These are phyloP conservation scores for Ustilago cynodontis DNA, from an alignment of 1,284 basidiomycete genomes.

Conservation along the genomic window DNA sequence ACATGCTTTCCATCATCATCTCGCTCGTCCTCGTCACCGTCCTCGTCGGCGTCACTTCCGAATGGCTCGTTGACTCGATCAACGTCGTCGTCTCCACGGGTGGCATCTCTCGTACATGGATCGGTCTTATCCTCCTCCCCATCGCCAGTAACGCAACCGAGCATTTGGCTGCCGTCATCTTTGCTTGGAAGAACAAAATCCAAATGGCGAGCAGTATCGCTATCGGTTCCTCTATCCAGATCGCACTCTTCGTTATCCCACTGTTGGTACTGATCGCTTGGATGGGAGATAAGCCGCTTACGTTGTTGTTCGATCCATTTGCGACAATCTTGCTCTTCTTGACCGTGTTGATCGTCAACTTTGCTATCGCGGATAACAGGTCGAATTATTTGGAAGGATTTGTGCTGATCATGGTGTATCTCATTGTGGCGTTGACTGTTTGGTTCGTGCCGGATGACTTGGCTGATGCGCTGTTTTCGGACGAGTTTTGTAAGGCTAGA, in stretches of 20 bases:
- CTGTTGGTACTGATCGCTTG: slow-evolving; percentile 62
- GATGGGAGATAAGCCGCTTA: slow-evolving; percentile 60
- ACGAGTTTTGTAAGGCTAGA: slow-evolving; percentile 27
- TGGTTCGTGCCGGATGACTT: slow-evolving; percentile 54
- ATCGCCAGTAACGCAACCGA: slow-evolving; percentile 62
- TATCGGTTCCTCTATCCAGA: slow-evolving; percentile 64
- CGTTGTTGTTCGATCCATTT: slow-evolving; percentile 61
- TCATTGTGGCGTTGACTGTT: slow-evolving; percentile 54
- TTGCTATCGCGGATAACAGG: slow-evolving; percentile 58
- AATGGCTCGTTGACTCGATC: slow-evolving; percentile 63
- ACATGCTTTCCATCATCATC: slow-evolving; percentile 49
- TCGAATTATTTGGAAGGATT: slow-evolving; percentile 62
- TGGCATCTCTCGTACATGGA: slow-evolving; percentile 54
- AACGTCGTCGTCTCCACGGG: slow-evolving; percentile 51
- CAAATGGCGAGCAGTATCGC: slow-evolving; percentile 60
- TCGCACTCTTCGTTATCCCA: slow-evolving; percentile 63
- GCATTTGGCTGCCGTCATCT: slow-evolving; percentile 60
- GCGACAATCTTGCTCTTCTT: slow-evolving; percentile 62
- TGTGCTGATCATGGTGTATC: slow-evolving; percentile 59
- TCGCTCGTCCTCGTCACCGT: slow-evolving; percentile 54
- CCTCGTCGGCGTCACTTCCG: slow-evolving; percentile 62
- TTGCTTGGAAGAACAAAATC: slow-evolving; percentile 63
- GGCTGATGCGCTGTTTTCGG: slow-evolving; percentile 43
- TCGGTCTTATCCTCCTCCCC: slow-evolving; percentile 60
- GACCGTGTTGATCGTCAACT: slow-evolving; percentile 59